Evolutionary conservation across 83 land plant species (phyloP), one percentile per base, ranked within the genome.

Genomic region (Thuja plicata): DNA sequence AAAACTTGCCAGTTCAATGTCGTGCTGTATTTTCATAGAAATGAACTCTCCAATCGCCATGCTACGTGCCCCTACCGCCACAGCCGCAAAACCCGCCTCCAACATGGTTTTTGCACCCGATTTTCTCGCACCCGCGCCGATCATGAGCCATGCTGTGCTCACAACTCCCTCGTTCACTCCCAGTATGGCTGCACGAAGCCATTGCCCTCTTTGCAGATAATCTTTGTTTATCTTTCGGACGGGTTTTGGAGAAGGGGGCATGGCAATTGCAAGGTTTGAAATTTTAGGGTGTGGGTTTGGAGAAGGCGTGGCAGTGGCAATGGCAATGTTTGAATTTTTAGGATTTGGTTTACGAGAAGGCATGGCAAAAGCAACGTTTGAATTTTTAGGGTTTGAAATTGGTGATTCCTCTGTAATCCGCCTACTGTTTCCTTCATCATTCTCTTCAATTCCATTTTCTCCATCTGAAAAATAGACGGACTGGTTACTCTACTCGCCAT

Each of bases 1-100:
- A 10, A 54, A n/a, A 41, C 12, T 21, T 0, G 87, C 34, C 35
- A 57, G 17, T 4, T 95, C 93, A 13, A 93, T 87, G 55, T 96
- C 97, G 16, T 94, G 78, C 80, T 96, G 97, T 19, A 93, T 89
- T 24, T 87, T 90, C 50, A 96, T 95, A 8, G 97, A 96, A 34
- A 94, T 93, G 87, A 92, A 96, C 90, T 96, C 97, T 0, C 96
- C 96, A 1, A 96, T 92, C 35, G 95, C 95, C 97, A 96, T 96
- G 90, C 95, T 95, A 78, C 95, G 95, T 0, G 97, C 96, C 0
- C 96, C 97, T 0, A 94, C 97, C 48, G 95, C 85, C n/a, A 94
- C 90, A 8, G 94, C 95, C 10, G 97, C 95, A 3, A 95, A 80
- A 85, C 96, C 97, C 35, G 95, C 88, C 19, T 95, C 66, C 77